Evolutionary conservation across 768 basidiomycete genomes (phyloP), one percentile per base, ranked within the genome.

Genomic region (Pleurotus cornucopiae): DNA sequence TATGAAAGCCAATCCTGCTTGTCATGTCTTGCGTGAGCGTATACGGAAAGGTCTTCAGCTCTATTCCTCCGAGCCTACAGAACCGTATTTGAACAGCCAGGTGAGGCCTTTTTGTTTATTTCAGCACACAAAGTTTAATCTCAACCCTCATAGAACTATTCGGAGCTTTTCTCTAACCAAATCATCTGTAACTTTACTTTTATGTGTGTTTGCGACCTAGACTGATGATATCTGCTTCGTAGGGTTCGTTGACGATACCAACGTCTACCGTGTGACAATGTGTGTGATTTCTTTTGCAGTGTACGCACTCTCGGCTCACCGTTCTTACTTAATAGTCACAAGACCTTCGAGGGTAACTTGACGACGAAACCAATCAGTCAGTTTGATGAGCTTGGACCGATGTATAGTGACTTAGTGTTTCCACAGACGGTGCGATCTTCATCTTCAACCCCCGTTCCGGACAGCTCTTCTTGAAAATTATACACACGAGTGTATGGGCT

Each of bases 401-500:
- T 48, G 26, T n/a, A 37, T 53, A 14, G 46, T 57, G 2, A 46
- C 54, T 30, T 57, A 61, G 23, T 60, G 55, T 45, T 39, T 20
- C 7, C 5, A 6, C 54, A 90, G 89, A 96, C 66, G 93, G 93
- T 23, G 94, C 94, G 6, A 97, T 96, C 72, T 97, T 98, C 77
- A 98, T 99, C 68, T 98, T 98, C 81, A 98, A 98, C 74, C 97
- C 97, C 62, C 89, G 97, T 51, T 97, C 97, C 23, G 97, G 97
- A 25, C 97, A 99, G 65, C 73, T 98, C 37, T 98, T 98, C 86
- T 72, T 99, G 71, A 99, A 99, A 78, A 89, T 99, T 72, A 99
- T 99, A 59, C 97, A 99, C 70, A 99, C 97, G 2, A 98, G 95
- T 66, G 97, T 98, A n/a, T 99, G 97, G 97, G 97, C 97, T 56